These are phyloP conservation scores for Xylaria sp. DNA, from an alignment of 2,329 filamentous ascomycete species.

Conservation along the genomic window DNA sequence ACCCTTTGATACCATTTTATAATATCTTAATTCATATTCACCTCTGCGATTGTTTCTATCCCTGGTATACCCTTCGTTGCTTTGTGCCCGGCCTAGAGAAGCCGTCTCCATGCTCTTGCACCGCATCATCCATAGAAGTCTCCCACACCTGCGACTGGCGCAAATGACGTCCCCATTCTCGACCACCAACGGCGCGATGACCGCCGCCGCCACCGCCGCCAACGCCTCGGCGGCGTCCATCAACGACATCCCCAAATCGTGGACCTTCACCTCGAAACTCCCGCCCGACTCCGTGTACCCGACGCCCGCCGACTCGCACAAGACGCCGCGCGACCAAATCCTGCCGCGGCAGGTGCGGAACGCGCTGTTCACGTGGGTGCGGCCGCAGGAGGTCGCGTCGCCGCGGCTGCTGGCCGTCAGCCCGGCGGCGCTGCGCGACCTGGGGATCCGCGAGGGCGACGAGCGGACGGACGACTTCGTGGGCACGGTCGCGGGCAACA, in stretches of 20 bases:
- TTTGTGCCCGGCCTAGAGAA: slow-evolving; percentile 2
- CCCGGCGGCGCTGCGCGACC: slow-evolving; percentile 73
- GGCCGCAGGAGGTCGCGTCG: slow-evolving; percentile 71
- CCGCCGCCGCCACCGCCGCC: slow-evolving; percentile 23
- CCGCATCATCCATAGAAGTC: slow-evolving; percentile 37
- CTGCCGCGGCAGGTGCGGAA: slow-evolving; percentile 81
- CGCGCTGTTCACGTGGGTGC: slow-evolving; percentile 88
- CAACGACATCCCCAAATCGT: slow-evolving; percentile 64
- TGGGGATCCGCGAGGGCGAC: slow-evolving; percentile 74
- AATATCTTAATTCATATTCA: not conserved
- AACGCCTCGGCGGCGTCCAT: slow-evolving; percentile 39
- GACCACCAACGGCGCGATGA: slow-evolving; percentile 32
- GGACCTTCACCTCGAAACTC: slow-evolving; percentile 66
- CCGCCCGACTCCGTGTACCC: slow-evolving; percentile 78
- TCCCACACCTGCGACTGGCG: slow-evolving; percentile 32
- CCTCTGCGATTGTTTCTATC: too few species aligned
- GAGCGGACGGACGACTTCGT: slow-evolving; percentile 74
- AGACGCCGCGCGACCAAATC: slow-evolving; percentile 75
- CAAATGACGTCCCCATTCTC: slow-evolving; percentile 40
- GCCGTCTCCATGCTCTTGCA: slow-evolving; percentile 39
- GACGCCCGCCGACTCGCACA: slow-evolving; percentile 79
- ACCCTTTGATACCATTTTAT: not conserved
- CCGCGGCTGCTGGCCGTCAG: slow-evolving; percentile 84
- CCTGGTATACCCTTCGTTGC: not conserved
- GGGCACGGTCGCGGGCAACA: slow-evolving; percentile 79